Conservation (phyloP, 257 asterid species). For the Perilla frutescens region DNA sequence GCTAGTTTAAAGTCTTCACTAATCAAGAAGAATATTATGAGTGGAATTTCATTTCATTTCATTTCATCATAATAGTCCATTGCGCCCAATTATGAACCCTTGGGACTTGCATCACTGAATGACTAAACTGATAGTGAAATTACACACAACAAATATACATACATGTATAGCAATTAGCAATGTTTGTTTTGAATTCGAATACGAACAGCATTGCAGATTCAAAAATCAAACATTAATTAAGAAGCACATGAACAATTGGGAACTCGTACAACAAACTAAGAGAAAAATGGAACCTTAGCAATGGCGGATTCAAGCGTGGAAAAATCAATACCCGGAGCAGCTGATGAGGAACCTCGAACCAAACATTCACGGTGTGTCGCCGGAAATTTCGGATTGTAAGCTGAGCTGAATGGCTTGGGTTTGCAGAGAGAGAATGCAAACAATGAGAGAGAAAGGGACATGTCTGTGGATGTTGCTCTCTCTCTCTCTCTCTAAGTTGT, state of each 20-base stretch:
- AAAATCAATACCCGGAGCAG: conserved; percentile 73
- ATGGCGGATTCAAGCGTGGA: conserved; percentile 70
- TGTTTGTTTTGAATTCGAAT: neutral
- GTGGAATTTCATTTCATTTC: no score
- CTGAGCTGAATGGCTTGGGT: conserved; percentile 24
- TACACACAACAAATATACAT: no score
- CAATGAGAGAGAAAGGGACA: conserved; percentile 58
- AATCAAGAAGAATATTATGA: no score
- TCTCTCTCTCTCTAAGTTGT: conserved; percentile 13
- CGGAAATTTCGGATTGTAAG: neutral
- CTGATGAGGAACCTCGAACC: conserved; percentile 67
- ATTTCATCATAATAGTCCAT: no score
- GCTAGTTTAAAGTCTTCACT: no score
- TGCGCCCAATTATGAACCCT: neutral
- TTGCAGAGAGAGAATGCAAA: conserved; percentile 43
- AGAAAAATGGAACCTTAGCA: conserved; percentile 53
- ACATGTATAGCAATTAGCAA: neutral
- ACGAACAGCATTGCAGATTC: neutral
- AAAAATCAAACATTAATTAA: neutral
- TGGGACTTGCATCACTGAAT: no score
- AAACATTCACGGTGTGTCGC: conserved; percentile 32
- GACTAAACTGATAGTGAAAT: no score
- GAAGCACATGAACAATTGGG: neutral
- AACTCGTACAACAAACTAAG: neutral
- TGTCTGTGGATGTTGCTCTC: conserved; percentile 21